These are phyloP conservation scores for Mallotus repandus DNA, from an alignment of 441 rosid species.

Conservation along the genomic window DNA sequence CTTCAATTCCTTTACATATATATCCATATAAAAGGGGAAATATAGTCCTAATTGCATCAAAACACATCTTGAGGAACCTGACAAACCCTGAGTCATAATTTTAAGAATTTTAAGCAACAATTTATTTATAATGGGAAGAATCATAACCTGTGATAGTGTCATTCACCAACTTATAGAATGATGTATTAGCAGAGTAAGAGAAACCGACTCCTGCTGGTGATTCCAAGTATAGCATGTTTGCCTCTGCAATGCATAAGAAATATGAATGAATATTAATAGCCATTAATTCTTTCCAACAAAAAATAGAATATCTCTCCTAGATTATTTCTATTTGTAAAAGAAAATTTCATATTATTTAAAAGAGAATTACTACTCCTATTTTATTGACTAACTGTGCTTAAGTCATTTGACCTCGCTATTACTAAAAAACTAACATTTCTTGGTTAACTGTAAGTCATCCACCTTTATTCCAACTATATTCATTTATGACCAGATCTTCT, in stretches of 20 bases:
- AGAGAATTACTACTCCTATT: too few species aligned
- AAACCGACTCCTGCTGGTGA: constrained; percentile 63
- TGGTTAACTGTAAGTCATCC: background rate
- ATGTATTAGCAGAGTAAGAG: constrained; percentile 44
- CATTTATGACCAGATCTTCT: constrained; percentile 35
- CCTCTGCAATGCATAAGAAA: constrained; percentile 28
- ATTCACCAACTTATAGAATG: constrained; percentile 32
- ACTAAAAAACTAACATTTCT: background rate
- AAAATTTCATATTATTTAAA: too few species aligned
- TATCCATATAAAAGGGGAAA: too few species aligned
- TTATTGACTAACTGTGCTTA: too few species aligned
- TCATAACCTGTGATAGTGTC: constrained; percentile 45
- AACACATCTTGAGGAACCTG: too few species aligned
- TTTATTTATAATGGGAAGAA: background rate
- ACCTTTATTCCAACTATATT: constrained; percentile 59
- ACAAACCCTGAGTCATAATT: too few species aligned
- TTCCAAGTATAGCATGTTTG: constrained; percentile 55
- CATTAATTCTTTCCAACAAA: background rate
- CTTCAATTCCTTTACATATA: too few species aligned
- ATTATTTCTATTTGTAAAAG: too few species aligned
- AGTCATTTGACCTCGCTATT: too few species aligned
- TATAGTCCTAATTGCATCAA: too few species aligned
- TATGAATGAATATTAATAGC: background rate
- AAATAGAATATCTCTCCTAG: background rate
- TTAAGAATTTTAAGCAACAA: too few species aligned